A percentile compares a stretch with the other conserved stretches of the same genome.
Evolutionary conservation across 352 stramenopile genomes (phyloP).

Genomic region (Pythium aphanidermatum): DNA sequence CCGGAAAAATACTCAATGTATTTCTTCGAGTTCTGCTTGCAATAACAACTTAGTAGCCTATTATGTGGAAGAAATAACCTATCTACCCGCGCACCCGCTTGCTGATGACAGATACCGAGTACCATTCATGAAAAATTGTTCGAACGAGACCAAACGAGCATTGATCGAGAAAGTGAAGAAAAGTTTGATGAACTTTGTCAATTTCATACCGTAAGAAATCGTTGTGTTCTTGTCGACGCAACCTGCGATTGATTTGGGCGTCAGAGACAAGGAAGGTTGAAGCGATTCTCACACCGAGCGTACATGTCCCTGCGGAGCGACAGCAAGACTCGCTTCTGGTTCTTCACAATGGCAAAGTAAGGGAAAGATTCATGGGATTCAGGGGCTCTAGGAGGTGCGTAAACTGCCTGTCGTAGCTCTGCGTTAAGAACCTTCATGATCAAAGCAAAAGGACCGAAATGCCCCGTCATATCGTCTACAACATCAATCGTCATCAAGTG

Average conservation of each 20-base stretch:
- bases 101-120: constrained; percentile 42
- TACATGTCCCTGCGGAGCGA: constrained; percentile 44
- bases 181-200: constrained; percentile 43
- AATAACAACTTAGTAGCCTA: neutral
- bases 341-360: constrained; percentile 65
- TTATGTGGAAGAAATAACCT: neutral
- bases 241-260: too few relatives aligned
- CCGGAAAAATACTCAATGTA: constrained; percentile 66
- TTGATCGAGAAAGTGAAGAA: constrained; percentile 41
- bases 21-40: constrained; percentile 54
- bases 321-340: constrained; percentile 48
- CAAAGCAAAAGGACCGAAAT: constrained; percentile 48
- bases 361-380: constrained; percentile 13
- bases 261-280: too few relatives aligned
- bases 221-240: constrained; percentile 44
- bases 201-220: constrained; percentile 51
- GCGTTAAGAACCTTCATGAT: constrained; percentile 36
- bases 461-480: constrained; percentile 44
- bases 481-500: neutral
- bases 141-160: constrained; percentile 39
- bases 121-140: constrained; percentile 62
- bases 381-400: constrained; percentile 15
- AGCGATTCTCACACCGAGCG: too few relatives aligned
- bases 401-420: constrained; percentile 41
- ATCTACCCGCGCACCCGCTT: constrained; percentile 43